A percentile compares a stretch with the other conserved stretches of the same genome.
These are phyloP conservation scores for Mycosarcoma maydis DNA, from an alignment of 1,284 basidiomycete species.

Conservation along the genomic window DNA sequence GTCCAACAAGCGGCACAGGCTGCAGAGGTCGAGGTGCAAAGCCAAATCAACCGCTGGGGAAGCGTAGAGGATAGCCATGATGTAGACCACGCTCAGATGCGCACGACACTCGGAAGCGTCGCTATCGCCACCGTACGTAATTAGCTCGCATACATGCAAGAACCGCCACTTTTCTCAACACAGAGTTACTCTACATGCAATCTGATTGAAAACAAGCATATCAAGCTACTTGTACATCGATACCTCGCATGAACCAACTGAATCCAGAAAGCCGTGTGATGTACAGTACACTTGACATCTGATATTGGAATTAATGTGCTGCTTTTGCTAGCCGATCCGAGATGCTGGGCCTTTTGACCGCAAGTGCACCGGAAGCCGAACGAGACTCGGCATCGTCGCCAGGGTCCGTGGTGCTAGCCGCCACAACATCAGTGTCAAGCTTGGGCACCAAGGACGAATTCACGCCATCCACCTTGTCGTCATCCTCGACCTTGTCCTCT, in stretches of 20 bases:
- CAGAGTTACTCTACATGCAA: too few relatives aligned
- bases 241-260: too few relatives aligned
- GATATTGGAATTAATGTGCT: conserved; percentile 3
- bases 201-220: too few relatives aligned
- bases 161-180: too few relatives aligned
- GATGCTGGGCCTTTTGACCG: conserved; percentile 13
- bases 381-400: not conserved
- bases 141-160: not conserved
- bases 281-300: too few relatives aligned
- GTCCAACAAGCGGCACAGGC: conserved; percentile 86
- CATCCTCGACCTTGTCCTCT: conserved; percentile 3
- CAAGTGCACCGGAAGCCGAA: not conserved
- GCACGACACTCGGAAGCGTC: conserved; percentile 76
- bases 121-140: conserved; percentile 38
- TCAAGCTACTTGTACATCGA: too few relatives aligned
- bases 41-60: conserved; percentile 96
- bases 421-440: conserved; percentile 13
- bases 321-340: conserved; percentile 34
- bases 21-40: conserved; percentile 89
- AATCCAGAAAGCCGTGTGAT: too few relatives aligned
- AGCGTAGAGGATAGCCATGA: conserved; percentile 86
- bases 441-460: conserved; percentile 1
- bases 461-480: conserved; percentile 12
- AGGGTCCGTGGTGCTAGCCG: conserved; percentile 8
- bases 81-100: conserved; percentile 92